These are phyloP conservation scores for Wallacemonas sp. DNA, from an alignment of 208 protist species.

Conservation along the genomic window DNA sequence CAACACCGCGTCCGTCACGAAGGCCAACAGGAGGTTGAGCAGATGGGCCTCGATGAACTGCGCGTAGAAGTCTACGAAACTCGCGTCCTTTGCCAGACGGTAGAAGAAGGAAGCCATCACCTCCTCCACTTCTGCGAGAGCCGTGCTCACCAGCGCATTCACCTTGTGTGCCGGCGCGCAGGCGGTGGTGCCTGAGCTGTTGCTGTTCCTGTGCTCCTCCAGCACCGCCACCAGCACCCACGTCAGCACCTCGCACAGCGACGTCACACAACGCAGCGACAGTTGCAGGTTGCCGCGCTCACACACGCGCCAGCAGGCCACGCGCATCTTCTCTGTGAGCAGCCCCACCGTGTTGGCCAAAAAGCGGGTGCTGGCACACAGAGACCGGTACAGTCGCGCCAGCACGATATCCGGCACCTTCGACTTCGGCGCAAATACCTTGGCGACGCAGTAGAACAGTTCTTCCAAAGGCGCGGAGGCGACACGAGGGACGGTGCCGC, in stretches of 20 bases:
- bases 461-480: neutral
- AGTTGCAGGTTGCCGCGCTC: neutral
- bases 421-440: constrained; percentile 5
- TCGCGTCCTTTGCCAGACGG: neutral
- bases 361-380: constrained; percentile 11
- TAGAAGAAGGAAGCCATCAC: constrained; percentile 12
- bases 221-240: constrained; percentile 17
- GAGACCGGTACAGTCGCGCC: constrained; percentile 10
- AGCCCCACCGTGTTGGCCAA: constrained; percentile 4
- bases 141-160: constrained; percentile 1
- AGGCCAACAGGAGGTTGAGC: constrained; percentile 11
- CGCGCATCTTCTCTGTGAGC: constrained; percentile 1
- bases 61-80: constrained; percentile 7
- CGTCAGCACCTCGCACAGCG: constrained; percentile 18
- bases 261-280: constrained; percentile 6
- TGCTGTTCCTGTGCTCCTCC: constrained; percentile 13
- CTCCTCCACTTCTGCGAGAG: constrained; percentile 5
- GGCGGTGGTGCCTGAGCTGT: neutral
- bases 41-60: constrained; percentile 12
- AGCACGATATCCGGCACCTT: constrained; percentile 4
- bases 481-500: neutral
- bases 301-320: neutral
- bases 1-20: constrained; percentile 12
- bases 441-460: constrained; percentile 2
- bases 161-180: constrained; percentile 14